Conservation (phyloP, 192 early-diverging fungal species). For the Mortierella alpina region DNA sequence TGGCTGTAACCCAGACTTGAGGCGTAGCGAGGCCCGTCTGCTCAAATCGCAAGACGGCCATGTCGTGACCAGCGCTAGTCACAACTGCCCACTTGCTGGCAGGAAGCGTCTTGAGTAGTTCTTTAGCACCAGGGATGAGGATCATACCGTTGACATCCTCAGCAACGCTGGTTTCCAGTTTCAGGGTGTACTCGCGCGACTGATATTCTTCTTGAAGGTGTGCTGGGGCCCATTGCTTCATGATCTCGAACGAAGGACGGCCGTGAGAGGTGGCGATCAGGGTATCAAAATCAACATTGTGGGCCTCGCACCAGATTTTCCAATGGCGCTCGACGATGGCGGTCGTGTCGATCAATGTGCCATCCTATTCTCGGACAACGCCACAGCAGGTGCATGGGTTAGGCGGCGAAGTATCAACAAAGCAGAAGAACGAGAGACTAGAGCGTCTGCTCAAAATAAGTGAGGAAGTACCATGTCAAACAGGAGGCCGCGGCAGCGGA, state of each 20-base stretch:
- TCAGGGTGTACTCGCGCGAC: neutral
- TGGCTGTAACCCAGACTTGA: slow-evolving; percentile 32
- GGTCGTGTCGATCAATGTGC: slow-evolving; percentile 65
- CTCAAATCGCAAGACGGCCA: slow-evolving; percentile 52
- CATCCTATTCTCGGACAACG: slow-evolving; percentile 38
- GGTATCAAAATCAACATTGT: slow-evolving; percentile 47
- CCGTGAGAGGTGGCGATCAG: slow-evolving; percentile 62
- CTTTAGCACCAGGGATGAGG: slow-evolving; percentile 57
- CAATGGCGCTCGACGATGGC: slow-evolving; percentile 60
- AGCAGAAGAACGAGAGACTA: neutral
- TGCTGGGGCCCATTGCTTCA: slow-evolving; percentile 55
- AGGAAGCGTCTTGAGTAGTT: slow-evolving; percentile 39
- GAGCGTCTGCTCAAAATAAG: too few relatives aligned
- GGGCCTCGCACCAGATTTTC: slow-evolving; percentile 49
- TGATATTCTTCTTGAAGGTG: slow-evolving; percentile 33
- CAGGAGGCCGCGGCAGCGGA: slow-evolving; percentile 50
- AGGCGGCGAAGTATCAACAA: neutral
- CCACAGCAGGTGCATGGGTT: neutral
- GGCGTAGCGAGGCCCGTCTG: slow-evolving; percentile 56
- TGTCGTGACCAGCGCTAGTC: slow-evolving; percentile 57
- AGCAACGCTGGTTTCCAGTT: slow-evolving; percentile 34
- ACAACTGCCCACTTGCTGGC: slow-evolving; percentile 51
- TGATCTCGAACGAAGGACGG: slow-evolving; percentile 59
- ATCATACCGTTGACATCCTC: slow-evolving; percentile 55
- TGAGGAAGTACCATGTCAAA: slow-evolving; percentile 41